Evolutionary conservation across 2,329 filamentous ascomycete species (phyloP).

Genomic region (Nigrograna mackinnonii): DNA sequence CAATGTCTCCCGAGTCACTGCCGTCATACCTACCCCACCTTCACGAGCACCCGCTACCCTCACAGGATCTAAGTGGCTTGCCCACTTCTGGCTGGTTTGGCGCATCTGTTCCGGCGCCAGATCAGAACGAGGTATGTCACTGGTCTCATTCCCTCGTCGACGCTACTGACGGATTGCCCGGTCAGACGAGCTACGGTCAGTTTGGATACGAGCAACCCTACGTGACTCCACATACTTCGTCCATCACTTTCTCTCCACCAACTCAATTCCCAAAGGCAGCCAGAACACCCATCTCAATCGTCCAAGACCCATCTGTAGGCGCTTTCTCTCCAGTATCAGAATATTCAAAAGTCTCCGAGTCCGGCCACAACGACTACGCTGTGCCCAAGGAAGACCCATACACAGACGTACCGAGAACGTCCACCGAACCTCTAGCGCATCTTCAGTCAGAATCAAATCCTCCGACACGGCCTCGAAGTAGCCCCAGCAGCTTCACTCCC

Average conservation of each 20-base stretch:
- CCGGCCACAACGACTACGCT: constrained; percentile 17
- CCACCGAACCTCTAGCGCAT: constrained; percentile 16
- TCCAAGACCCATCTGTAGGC: constrained; percentile 23
- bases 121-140: constrained; percentile 32
- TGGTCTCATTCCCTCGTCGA: constrained; percentile 9
- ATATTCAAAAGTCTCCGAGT: constrained; percentile 29
- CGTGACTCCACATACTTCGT: constrained; percentile 33
- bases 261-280: constrained; percentile 25
- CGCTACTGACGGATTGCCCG: not conserved
- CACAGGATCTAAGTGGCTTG: constrained; percentile 24
- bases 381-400: constrained; percentile 24
- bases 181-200: constrained; percentile 21
- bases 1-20: constrained; percentile 37
- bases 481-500: constrained; percentile 47
- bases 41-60: constrained; percentile 28
- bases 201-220: constrained; percentile 33
- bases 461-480: constrained; percentile 44
- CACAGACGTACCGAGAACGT: constrained; percentile 10
- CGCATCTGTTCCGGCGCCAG: constrained; percentile 30
- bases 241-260: constrained; percentile 25
- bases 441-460: constrained; percentile 19
- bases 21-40: constrained; percentile 32
- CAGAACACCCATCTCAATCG: constrained; percentile 20
- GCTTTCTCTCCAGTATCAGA: constrained; percentile 34
- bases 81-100: constrained; percentile 34